These are phyloP conservation scores for Erysimum pusillum DNA, from an alignment of 441 rosid species.

Conservation along the genomic window DNA sequence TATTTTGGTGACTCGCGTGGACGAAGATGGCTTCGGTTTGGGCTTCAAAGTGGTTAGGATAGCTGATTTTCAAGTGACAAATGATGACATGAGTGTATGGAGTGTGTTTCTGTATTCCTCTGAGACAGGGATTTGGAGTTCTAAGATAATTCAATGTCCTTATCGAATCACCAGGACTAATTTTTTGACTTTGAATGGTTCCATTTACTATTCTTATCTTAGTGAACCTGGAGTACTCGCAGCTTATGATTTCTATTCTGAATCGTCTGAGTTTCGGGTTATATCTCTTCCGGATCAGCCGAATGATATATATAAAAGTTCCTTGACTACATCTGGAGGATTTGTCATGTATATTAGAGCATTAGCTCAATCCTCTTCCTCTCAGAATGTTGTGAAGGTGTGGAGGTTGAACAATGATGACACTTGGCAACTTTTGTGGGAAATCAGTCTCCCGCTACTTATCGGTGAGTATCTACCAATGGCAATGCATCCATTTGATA, in stretches of 20 bases:
- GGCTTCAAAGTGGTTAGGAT: slow-evolving; percentile 22
- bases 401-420: slow-evolving; percentile 10
- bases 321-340: neutral
- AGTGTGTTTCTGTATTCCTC: neutral
- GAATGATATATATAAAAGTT: neutral
- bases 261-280: neutral
- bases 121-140: slow-evolving; percentile 23
- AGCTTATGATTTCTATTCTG: slow-evolving; percentile 24
- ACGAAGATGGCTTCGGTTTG: neutral
- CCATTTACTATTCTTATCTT: neutral
- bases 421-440: neutral
- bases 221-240: neutral
- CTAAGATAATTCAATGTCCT: neutral
- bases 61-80: accelerated
- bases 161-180: neutral
- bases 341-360: neutral
- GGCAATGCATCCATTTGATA: slow-evolving; percentile 30
- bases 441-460: neutral
- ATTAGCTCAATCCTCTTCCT: neutral
- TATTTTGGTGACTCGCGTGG: neutral
- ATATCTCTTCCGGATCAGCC: neutral
- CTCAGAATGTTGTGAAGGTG: neutral
- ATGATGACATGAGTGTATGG: neutral
- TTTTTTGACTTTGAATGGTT: neutral
- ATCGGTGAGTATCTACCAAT: neutral